A percentile compares a stretch with the other conserved stretches of the same genome.
These are phyloP conservation scores for Gymnopilus junonius DNA, from an alignment of 768 basidiomycete genomes.

Conservation along the genomic window DNA sequence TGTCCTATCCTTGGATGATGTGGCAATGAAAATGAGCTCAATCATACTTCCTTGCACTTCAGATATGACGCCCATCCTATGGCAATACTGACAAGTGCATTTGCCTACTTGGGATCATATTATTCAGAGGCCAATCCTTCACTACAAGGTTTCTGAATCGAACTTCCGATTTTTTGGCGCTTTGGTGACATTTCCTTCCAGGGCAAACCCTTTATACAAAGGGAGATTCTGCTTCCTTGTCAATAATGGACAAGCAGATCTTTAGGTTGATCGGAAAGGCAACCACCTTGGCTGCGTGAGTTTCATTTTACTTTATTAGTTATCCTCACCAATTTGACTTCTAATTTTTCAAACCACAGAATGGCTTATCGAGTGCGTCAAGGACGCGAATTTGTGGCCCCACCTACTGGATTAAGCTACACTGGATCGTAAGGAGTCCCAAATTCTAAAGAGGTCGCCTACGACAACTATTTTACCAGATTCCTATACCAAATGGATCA, in stretches of 20 bases:
- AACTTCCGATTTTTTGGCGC: neutral
- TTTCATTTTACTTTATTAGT: slow-evolving; percentile 16
- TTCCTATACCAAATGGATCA: slow-evolving; percentile 94
- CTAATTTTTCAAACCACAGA: slow-evolving; percentile 34
- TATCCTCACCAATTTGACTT: neutral
- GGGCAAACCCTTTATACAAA: slow-evolving; percentile 81
- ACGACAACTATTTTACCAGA: slow-evolving; percentile 33
- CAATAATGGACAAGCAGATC: slow-evolving; percentile 90
- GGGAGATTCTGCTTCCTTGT: slow-evolving; percentile 67
- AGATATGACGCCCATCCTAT: slow-evolving; percentile 94
- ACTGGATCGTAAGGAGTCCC: slow-evolving; percentile 69
- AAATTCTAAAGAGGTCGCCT: neutral
- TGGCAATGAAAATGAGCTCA: neutral
- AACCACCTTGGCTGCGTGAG: slow-evolving; percentile 84
- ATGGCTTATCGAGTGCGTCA: slow-evolving; percentile 95
- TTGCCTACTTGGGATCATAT: slow-evolving; percentile 87
- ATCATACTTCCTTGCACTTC: neutral
- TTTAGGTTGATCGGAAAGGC: slow-evolving; percentile 88
- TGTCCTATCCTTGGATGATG: neutral
- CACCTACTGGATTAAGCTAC: slow-evolving; percentile 83
- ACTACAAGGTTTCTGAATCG: slow-evolving; percentile 58
- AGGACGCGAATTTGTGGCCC: slow-evolving; percentile 85
- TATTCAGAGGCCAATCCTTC: slow-evolving; percentile 91
- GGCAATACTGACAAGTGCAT: slow-evolving; percentile 87
- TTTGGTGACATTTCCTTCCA: slow-evolving; percentile 28